Percentiles rank a stretch among this genome's conserved stretches.
Evolutionary conservation across 108 stramenopile genomes (phyloP).

Genomic region (Poteriospumella lacustris): DNA sequence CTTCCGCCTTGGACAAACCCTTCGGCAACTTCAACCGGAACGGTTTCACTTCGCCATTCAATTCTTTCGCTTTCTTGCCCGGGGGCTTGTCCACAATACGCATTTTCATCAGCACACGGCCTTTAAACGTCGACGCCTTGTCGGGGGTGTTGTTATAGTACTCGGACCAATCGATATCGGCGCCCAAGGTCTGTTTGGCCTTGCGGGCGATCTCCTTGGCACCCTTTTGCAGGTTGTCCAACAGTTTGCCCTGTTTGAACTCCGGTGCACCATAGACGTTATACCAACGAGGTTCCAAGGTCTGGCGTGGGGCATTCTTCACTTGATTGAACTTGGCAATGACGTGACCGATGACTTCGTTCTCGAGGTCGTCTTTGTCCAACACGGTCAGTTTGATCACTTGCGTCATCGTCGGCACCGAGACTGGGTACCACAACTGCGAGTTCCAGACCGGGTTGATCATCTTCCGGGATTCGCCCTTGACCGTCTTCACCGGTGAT

Average conservation of each 20-base stretch:
- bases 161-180: constrained; percentile 19
- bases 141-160: constrained; percentile 14
- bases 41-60: constrained; percentile 3
- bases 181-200: background rate
- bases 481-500: background rate
- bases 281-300: background rate
- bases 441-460: constrained; percentile 1
- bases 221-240: background rate
- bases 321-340: background rate
- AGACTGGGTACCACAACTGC: constrained; percentile 48
- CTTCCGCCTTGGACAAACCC: constrained; percentile 12
- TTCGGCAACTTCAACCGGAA: background rate
- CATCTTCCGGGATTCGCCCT: background rate
- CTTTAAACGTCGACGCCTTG: constrained; percentile 16
- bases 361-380: constrained; percentile 39
- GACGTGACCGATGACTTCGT: constrained; percentile 10
- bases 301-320: background rate
- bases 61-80: constrained; percentile 18
- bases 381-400: constrained; percentile 30
- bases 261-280: constrained; percentile 29
- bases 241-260: background rate
- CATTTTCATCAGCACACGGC: constrained; percentile 1
- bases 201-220: background rate
- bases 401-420: constrained; percentile 32
- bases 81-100: constrained; percentile 24